These are phyloP conservation scores for Trichosporon asahii DNA, from an alignment of 1,284 basidiomycete genomes.

Conservation along the genomic window DNA sequence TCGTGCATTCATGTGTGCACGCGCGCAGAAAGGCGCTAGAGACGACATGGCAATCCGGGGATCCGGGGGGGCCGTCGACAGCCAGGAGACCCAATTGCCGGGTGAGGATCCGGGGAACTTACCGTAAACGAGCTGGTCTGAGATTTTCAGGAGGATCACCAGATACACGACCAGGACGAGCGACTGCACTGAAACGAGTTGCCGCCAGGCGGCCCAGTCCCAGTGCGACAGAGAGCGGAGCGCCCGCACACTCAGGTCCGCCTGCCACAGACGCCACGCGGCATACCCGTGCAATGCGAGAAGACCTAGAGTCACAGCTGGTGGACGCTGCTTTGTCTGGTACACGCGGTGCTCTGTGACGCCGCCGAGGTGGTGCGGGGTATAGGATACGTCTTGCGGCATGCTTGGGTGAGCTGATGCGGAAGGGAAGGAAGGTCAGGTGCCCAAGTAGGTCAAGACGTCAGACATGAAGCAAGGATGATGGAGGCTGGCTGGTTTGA, in stretches of 20 bases:
- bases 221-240: neutral
- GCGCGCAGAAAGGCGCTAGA: neutral
- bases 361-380: neutral
- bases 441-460: neutral
- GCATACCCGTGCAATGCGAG: neutral
- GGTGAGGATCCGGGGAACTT: neutral
- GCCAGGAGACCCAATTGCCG: neutral
- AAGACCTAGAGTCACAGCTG: neutral
- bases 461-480: neutral
- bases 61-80: neutral
- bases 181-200: neutral
- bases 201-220: neutral
- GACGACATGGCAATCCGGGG: neutral
- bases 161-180: neutral
- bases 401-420: neutral
- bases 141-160: slow-evolving; percentile 6
- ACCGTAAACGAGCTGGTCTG: slow-evolving; percentile 1
- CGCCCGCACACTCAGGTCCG: neutral
- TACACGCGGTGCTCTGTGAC: slow-evolving; percentile 12
- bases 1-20: neutral
- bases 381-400: neutral
- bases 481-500: no score
- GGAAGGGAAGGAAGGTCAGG: neutral
- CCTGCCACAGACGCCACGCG: slow-evolving; percentile 8
- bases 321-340: neutral